Percentiles rank a stretch among this genome's conserved stretches.
These are phyloP conservation scores for Trametes villosa DNA, from an alignment of 768 basidiomycete genomes.

Conservation along the genomic window DNA sequence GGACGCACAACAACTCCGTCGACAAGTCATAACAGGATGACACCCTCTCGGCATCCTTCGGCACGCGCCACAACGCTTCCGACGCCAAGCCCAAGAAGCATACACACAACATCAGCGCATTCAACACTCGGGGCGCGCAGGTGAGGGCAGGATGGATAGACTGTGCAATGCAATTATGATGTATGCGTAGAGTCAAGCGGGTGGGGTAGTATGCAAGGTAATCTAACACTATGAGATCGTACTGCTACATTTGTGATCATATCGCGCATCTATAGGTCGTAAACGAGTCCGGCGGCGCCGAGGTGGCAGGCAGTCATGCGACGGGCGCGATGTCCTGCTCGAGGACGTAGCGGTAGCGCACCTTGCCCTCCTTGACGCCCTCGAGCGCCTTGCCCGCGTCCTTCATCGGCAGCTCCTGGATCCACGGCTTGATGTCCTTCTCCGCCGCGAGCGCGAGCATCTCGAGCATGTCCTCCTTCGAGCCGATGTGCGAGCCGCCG, in stretches of 20 bases:
- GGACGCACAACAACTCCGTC: neutral
- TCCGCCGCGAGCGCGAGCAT: constrained; percentile 65
- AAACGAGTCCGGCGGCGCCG: neutral
- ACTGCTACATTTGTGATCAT: neutral
- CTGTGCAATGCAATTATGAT: too few species aligned
- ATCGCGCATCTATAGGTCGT: neutral
- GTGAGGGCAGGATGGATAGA: too few species aligned
- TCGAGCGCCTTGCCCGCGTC: constrained; percentile 53
- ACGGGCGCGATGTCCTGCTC: constrained; percentile 32
- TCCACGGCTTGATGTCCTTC: constrained; percentile 54
- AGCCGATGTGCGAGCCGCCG: constrained; percentile 50
- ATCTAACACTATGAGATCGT: neutral
- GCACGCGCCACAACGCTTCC: constrained; percentile 3
- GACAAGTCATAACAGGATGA: neutral
- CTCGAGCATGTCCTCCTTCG: constrained; percentile 57
- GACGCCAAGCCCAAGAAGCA: neutral
- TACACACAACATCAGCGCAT: too few species aligned
- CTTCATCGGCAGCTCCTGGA: constrained; percentile 50
- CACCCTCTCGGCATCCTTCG: constrained; percentile 1
- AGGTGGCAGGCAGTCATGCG: neutral
- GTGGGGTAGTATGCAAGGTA: neutral
- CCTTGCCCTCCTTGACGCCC: constrained; percentile 50
- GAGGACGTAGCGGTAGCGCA: constrained; percentile 61
- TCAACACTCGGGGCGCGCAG: too few species aligned
- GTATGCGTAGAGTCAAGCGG: neutral